phyloP scores from a whole-genome alignment of 2,329 filamentous ascomycete genomes.

The Pseudopithomyces maydicus region DNA sequence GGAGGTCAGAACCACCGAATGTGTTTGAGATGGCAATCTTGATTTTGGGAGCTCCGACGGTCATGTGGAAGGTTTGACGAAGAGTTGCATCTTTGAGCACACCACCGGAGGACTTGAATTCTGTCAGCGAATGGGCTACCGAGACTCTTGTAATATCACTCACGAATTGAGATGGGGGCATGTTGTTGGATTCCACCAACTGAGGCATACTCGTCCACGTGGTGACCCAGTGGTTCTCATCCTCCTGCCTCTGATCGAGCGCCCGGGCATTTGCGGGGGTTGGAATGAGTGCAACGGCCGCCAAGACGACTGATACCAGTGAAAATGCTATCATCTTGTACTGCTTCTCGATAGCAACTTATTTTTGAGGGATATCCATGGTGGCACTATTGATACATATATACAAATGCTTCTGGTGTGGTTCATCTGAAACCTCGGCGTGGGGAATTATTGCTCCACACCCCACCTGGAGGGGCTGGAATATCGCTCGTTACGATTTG shows the following conservation, averaged over 20 bases:
- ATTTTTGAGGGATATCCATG: background rate
- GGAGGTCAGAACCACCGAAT: constrained; percentile 63
- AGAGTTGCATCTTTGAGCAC: constrained; percentile 65
- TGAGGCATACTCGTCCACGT: constrained; percentile 70
- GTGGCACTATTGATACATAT: background rate
- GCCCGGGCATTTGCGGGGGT: constrained; percentile 7
- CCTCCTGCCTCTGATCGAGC: constrained; percentile 23
- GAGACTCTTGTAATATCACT: background rate
- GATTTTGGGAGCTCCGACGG: constrained; percentile 59
- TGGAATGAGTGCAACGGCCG: constrained; percentile 7
- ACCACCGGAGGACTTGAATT: constrained; percentile 23
- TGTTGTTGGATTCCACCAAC: constrained; percentile 63
- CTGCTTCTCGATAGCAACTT: background rate
- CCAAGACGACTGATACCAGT: constrained; percentile 7
- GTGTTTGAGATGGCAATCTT: constrained; percentile 67
- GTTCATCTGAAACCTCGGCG: background rate
- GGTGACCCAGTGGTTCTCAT: constrained; percentile 58
- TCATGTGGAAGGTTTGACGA: constrained; percentile 66
- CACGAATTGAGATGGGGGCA: constrained; percentile 61
- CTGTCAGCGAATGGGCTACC: background rate
- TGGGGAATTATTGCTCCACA: constrained; percentile 5
- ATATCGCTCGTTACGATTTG: background rate
- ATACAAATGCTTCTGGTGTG: background rate
- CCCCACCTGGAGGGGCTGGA: background rate
- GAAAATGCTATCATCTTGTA: constrained; percentile 9